phyloP scores from a whole-genome alignment of 1,284 basidiomycete genomes.

The Fistulinella cinereoalba region DNA sequence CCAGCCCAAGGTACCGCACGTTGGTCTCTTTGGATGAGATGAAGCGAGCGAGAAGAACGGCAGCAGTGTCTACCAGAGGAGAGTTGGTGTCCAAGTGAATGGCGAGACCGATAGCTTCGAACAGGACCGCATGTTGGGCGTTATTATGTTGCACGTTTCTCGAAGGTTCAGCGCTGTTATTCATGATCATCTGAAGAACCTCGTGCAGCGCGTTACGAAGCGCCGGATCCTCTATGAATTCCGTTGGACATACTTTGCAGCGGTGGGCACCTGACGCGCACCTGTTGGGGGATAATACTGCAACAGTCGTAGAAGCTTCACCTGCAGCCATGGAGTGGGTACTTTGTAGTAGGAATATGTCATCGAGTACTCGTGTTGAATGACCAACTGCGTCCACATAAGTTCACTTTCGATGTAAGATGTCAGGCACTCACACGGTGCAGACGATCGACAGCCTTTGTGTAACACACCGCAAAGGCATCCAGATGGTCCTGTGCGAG shows the following conservation, averaged over 20 bases:
- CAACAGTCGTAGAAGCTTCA: slow-evolving; percentile 89
- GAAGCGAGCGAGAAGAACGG: slow-evolving; percentile 89
- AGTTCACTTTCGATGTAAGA: slow-evolving; percentile 12
- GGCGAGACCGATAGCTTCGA: slow-evolving; percentile 96
- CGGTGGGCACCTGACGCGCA: slow-evolving; percentile 34
- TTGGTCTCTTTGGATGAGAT: slow-evolving; percentile 99
- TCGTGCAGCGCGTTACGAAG: slow-evolving; percentile 76
- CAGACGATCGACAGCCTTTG: slow-evolving; percentile 89
- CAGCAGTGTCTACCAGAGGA: slow-evolving; percentile 85
- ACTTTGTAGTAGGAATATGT: slow-evolving; percentile 98
- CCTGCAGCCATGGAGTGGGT: slow-evolving; percentile 96
- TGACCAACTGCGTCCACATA: slow-evolving; percentile 63
- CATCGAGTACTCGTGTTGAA: slow-evolving; percentile 84
- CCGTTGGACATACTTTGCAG: slow-evolving; percentile 6
- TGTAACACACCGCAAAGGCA: slow-evolving; percentile 88
- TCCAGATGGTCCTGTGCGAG: slow-evolving; percentile 93
- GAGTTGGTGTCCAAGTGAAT: slow-evolving; percentile 96
- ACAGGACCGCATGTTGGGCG: slow-evolving; percentile 96
- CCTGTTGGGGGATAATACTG: slow-evolving; percentile 96
- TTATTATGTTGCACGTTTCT: slow-evolving; percentile 99
- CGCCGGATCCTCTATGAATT: slow-evolving; percentile 72
- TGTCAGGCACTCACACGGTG: slow-evolving; percentile 59
- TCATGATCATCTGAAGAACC: slow-evolving; percentile 89
- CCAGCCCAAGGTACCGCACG: slow-evolving; percentile 94
- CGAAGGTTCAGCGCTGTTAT: slow-evolving; percentile 88